A percentile compares a stretch with the other conserved stretches of the same genome.
These are phyloP conservation scores for Dysphania ambrosioides DNA, from an alignment of 148 eudicot genomes.

Conservation along the genomic window DNA sequence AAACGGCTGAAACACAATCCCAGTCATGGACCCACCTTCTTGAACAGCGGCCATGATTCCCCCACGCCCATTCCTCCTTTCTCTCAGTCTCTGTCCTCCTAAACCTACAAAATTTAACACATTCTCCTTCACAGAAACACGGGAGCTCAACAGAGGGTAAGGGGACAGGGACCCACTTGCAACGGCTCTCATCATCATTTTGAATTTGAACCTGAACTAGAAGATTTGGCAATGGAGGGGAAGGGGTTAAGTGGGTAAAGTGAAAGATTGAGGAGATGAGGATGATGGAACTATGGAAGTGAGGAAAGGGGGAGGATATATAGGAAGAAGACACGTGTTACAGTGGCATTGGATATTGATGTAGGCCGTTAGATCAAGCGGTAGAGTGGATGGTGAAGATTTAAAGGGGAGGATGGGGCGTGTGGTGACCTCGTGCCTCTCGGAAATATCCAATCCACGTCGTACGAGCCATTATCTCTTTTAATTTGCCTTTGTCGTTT, in stretches of 20 bases:
- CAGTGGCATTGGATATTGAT: slow-evolving; percentile 19
- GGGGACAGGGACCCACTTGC: not conserved
- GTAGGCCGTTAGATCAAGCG: slow-evolving; percentile 30
- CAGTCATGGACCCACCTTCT: slow-evolving; percentile 36
- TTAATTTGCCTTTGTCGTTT: too few species aligned
- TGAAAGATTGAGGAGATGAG: not conserved
- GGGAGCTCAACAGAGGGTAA: slow-evolving; percentile 14
- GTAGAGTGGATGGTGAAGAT: slow-evolving; percentile 46
- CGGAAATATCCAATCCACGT: slow-evolving; percentile 36
- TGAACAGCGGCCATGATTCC: slow-evolving; percentile 16
- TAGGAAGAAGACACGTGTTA: slow-evolving; percentile 24
- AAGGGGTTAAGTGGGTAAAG: slow-evolving; percentile 6
- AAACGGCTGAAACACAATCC: slow-evolving; percentile 75
- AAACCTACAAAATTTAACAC: slow-evolving; percentile 1
- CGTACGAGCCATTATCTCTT: not conserved
- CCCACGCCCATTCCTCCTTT: slow-evolving; percentile 7
- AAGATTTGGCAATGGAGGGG: not conserved
- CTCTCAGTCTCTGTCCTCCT: slow-evolving; percentile 24
- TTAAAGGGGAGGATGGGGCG: slow-evolving; percentile 42
- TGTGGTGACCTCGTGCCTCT: slow-evolving; percentile 75
- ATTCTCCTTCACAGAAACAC: not conserved
- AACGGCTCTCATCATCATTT: slow-evolving; percentile 25
- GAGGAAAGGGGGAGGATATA: slow-evolving; percentile 16
- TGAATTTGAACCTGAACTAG: not conserved
- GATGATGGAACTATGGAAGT: not conserved